Base-by-base conservation (phyloP, 2,329 filamentous ascomycete species). In the Acephala macrosclerotiorum region DNA sequence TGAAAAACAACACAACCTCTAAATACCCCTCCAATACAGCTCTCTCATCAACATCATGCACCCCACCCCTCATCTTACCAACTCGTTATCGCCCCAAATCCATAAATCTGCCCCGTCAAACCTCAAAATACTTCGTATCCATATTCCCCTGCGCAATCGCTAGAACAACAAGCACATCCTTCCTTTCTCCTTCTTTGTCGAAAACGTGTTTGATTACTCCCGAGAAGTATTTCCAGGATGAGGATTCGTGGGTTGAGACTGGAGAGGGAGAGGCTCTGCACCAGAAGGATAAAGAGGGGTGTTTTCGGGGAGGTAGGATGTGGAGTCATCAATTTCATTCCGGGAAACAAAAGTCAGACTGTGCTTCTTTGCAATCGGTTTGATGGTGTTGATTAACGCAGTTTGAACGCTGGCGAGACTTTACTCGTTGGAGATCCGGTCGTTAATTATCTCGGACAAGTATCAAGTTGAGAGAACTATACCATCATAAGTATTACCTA, bases 81-180 rank as follows among this genome's bases (percentile, higher is more conserved):
- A 12, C 14, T 66, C 33, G 76, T 75, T 11, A 70, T 69, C 7
- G 78, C 78, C 0, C 71, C 72, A 75, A 76, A 80, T 36, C 78
- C 76, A 69, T 79, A 80, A 16, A 80, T 71, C 49, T 79, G 74
- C 22, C 66, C 68, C 2, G 76, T 77, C n/a, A 80, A 65, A 58
- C 74, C 76, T 78, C 64, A 66, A 60, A 68, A 53, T 58, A 66
- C 42, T 63, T 64, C 26, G 66, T 68, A 59, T 68, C 66, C 14
- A 64, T 68, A 56, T 67, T 67, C 14, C 53, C 67, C 14, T 55
- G 25, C 57, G 59, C 49, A 26, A 67, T 63, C n/a, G 59, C 57
- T 20, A 61, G 58, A 36, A 64, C 40, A 35, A 69, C 58, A 2
- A 63, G 12, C 2, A 63, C 55, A 45, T 66, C 65, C 7, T 36